Evolutionary conservation across 495 filamentous ascomycete species (phyloP).

Genomic region (Penicillium egyptiacum): DNA sequence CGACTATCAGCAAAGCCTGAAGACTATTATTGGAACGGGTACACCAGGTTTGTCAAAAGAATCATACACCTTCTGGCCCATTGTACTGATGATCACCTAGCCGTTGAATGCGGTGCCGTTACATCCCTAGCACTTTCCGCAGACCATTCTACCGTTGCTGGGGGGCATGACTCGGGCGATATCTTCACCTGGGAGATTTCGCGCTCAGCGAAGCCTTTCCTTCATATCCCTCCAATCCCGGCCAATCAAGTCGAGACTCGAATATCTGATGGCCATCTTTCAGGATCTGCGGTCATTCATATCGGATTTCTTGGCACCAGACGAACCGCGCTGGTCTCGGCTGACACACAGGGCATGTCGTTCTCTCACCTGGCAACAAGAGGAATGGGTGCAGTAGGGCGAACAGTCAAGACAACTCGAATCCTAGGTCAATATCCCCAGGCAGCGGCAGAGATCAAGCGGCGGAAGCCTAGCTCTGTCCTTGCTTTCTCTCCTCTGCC

Average conservation of each 20-base stretch:
- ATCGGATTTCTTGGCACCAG: constrained; percentile 92
- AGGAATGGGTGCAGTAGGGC: constrained; percentile 80
- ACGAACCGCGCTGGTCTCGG: constrained; percentile 96
- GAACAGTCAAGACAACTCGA: constrained; percentile 83
- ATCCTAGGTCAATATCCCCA: constrained; percentile 90
- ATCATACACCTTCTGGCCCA: not conserved
- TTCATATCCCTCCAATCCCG: constrained; percentile 79
- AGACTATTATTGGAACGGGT: constrained; percentile 88
- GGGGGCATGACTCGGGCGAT: constrained; percentile 82
- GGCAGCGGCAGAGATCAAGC: constrained; percentile 54
- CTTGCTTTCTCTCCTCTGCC: constrained; percentile 89
- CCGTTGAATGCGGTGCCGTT: constrained; percentile 85
- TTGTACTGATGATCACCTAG: constrained; percentile 42
- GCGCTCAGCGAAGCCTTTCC: constrained; percentile 77
- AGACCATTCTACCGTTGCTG: constrained; percentile 87
- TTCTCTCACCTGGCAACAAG: constrained; percentile 95
- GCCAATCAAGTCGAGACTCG: constrained; percentile 61
- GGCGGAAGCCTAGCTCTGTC: constrained; percentile 90
- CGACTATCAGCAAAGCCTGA: constrained; percentile 94
- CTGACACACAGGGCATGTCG: constrained; percentile 93
- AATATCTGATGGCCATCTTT: constrained; percentile 76
- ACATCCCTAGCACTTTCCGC: constrained; percentile 88
- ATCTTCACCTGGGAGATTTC: constrained; percentile 98
- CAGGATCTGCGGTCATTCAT: constrained; percentile 75
- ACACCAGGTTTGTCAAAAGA: constrained; percentile 66